Percentiles rank a stretch among this genome's conserved stretches.
Conservation (phyloP, 202 grass and related monocot species). For the Bolboschoenoplectus hybrid region DNA sequence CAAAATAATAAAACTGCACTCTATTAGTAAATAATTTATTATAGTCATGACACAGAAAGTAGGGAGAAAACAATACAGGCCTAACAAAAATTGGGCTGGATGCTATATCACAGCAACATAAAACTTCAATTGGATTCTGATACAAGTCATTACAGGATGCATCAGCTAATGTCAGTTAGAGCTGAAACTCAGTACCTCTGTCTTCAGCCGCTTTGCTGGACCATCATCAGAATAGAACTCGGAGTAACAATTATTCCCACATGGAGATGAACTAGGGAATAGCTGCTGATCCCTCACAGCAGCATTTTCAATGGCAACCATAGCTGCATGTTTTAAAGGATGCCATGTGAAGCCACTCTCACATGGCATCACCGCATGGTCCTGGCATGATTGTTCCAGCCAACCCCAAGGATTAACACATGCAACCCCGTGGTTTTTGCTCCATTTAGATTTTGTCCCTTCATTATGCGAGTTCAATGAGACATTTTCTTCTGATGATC, state of each 20-base stretch:
- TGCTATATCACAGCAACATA: background rate
- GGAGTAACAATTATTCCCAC: conserved; percentile 33
- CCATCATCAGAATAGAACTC: conserved; percentile 49
- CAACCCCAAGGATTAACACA: conserved; percentile 87
- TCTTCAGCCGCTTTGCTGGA: conserved; percentile 69
- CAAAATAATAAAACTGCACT: background rate
- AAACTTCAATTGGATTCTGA: conserved; percentile 3
- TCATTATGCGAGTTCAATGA: conserved; percentile 13
- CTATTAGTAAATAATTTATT: background rate
- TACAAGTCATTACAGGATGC: conserved; percentile 14
- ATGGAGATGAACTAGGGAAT: conserved; percentile 50
- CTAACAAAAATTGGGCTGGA: background rate
- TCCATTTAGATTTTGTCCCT: conserved; percentile 38
- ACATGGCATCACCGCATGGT: conserved; percentile 38
- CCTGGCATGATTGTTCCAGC: conserved; percentile 42
- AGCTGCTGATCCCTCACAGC: conserved; percentile 60
- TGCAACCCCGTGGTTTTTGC: conserved; percentile 45
- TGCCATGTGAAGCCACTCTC: conserved; percentile 61
- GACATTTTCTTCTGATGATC: conserved; percentile 36
- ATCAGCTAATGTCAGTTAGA: conserved; percentile 36
- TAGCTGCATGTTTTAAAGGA: conserved; percentile 79
- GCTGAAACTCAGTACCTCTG: conserved; percentile 36
- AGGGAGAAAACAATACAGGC: background rate
- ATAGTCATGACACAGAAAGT: conserved; percentile 15
- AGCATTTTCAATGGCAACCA: conserved; percentile 91